A percentile compares a stretch with the other conserved stretches of the same genome.
Evolutionary conservation across 192 early-diverging fungal species (phyloP).

Genomic region (Dissophora globulifera): DNA sequence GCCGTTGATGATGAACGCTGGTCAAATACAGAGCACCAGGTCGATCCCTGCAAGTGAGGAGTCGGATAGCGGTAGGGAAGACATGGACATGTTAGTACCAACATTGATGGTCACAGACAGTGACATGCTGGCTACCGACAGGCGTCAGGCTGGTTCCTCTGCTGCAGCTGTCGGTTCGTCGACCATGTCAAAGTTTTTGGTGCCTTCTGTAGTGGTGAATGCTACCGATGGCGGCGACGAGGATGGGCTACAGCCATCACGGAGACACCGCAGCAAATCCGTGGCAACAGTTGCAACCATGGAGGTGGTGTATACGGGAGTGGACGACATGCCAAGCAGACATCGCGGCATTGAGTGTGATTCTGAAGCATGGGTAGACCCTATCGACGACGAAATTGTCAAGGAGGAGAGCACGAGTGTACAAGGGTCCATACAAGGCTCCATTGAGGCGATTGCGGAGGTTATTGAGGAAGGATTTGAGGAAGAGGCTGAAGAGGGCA

Average conservation of each 20-base stretch:
- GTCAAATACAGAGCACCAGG: conserved; percentile 16
- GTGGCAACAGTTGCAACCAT: background rate
- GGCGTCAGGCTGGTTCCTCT: background rate
- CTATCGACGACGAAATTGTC: background rate
- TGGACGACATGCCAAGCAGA: background rate
- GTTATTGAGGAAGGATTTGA: no score
- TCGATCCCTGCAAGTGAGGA: conserved; percentile 4
- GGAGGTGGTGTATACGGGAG: background rate
- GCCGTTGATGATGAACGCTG: background rate
- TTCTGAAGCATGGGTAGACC: background rate
- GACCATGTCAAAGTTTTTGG: no score
- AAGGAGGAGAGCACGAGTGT: no score
- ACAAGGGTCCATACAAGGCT: no score
- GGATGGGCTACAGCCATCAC: background rate
- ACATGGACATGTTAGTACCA: conserved; percentile 7
- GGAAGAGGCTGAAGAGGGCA: background rate
- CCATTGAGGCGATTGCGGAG: no score
- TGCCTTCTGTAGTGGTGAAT: no score
- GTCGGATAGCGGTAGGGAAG: background rate
- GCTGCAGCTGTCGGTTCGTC: no score
- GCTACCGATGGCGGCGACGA: no score
- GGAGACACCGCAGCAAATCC: conserved; percentile 13
- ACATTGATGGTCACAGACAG: conserved; percentile 6
- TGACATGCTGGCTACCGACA: background rate
- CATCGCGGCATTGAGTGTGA: background rate